Evolutionary conservation across 148 eudicot genomes (phyloP), one percentile per base, ranked within the genome.

Genomic region (Spergularia marina): DNA sequence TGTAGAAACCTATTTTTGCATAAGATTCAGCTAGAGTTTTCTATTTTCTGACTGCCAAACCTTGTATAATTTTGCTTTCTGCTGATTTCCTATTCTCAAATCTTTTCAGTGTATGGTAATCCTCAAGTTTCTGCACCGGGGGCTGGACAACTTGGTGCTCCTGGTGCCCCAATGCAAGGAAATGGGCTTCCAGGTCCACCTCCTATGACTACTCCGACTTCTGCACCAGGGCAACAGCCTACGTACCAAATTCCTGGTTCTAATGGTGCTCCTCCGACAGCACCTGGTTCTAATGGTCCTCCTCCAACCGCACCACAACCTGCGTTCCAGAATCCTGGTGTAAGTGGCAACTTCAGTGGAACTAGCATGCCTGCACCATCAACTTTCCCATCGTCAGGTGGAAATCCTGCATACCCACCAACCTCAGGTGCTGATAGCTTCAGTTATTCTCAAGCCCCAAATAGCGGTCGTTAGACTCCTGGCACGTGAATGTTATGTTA

Each of bases 111-210:
- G 34, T 90, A 85, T 65, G 78, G 79, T 14, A 21, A 79, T 59
- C 78, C 76, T 73, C 89, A 90, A 13, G 76, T 66, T 5, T 74
- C 83, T 73, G 85, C 84, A 21, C 90, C 84, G 39, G 78, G 85
- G 77, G 70, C 79, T 5, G 84, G 76, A 61, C 88, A 87, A 66
- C 87, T 87, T 3, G 90, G 87, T 82, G 83, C 82, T 44, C 86
- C 92, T n/a, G 68, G 71, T 30, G 63, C 85, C 68, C 86, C 91
- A 36, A 54, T 57, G 60, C 90, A 85, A 75, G 20, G 72, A 72
- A 83, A 82, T 68, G 85, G 86, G 54, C 83, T 17, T 5, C 87
- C 84, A 34, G 81, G 84, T 64, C 89, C 83, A 14, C 89, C 88
- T 60, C 59, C 86, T 23, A 54, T 75, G 80, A 77, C 53, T 67